Conservation (phyloP, 1,284 basidiomycete genomes). For the Cerioporus squamosus region DNA sequence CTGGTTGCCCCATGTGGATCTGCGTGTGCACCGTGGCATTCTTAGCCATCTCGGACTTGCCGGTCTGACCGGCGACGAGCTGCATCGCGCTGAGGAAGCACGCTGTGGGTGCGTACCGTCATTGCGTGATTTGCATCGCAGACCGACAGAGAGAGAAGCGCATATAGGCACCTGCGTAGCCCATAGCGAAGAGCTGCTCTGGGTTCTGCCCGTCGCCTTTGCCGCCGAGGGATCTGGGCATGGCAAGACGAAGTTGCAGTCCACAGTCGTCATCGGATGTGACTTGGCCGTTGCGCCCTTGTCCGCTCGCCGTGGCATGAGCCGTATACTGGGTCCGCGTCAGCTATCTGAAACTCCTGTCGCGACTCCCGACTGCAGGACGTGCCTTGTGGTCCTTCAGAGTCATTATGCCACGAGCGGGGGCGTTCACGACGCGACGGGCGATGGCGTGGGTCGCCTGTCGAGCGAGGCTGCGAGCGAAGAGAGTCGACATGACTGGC, state of each 20-base stretch:
- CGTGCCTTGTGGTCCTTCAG: constrained; percentile 32
- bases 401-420: constrained; percentile 27
- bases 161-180: constrained; percentile 38
- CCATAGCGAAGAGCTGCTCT: constrained; percentile 48
- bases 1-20: constrained; percentile 64
- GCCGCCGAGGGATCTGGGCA: constrained; percentile 44
- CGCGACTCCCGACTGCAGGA: neutral
- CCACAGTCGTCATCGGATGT: constrained; percentile 39
- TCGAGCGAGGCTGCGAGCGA: constrained; percentile 3
- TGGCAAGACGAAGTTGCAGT: constrained; percentile 40
- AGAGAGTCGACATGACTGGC: constrained; percentile 10
- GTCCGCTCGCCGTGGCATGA: constrained; percentile 41
- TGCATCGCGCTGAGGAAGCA: constrained; percentile 75
- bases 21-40: constrained; percentile 62
- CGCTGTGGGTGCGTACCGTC: constrained; percentile 41
- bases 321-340: constrained; percentile 36
- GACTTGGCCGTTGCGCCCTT: constrained; percentile 44
- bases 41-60: constrained; percentile 57
- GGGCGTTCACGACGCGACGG: neutral
- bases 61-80: constrained; percentile 53
- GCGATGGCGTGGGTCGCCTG: neutral
- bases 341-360: neutral
- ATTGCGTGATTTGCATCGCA: neutral
- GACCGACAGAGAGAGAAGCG: neutral
- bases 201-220: constrained; percentile 48